Conservation (phyloP, 2,329 filamentous ascomycete species). For the Teratosphaeria viscida region DNA sequence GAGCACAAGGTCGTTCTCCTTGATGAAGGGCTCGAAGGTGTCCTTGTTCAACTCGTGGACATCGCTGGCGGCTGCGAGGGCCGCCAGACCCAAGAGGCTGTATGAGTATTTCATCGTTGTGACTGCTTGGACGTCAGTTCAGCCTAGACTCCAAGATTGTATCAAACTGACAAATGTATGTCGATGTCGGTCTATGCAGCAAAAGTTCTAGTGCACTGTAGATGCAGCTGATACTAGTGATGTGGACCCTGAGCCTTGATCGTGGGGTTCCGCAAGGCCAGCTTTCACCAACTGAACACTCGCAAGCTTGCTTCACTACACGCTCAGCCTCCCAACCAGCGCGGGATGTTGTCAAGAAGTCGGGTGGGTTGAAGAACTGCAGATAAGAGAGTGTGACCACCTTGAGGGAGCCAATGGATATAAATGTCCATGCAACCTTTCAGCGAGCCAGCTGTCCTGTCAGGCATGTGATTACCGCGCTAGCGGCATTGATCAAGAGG, state of each 20-base stretch:
- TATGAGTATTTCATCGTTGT: constrained; percentile 8
- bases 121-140: background rate
- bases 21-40: constrained; percentile 78
- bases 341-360: background rate
- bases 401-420: background rate
- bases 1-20: constrained; percentile 76
- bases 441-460: background rate
- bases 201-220: background rate
- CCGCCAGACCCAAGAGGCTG: constrained; percentile 43
- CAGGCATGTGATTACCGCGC: background rate
- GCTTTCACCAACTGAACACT: background rate
- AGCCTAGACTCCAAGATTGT: background rate
- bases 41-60: constrained; percentile 77
- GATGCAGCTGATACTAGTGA: background rate
- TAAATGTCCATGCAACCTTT: background rate
- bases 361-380: background rate
- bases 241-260: background rate
- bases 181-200: background rate
- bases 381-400: background rate
- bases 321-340: background rate
- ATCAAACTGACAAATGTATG: background rate
- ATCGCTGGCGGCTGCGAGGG: constrained; percentile 59
- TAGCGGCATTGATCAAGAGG: background rate
- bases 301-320: background rate
- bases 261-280: background rate